Percentiles rank a stretch among this genome's conserved stretches.
phyloP scores from a whole-genome alignment of 2,329 filamentous ascomycete species.

The Hypoxylon sp. region DNA sequence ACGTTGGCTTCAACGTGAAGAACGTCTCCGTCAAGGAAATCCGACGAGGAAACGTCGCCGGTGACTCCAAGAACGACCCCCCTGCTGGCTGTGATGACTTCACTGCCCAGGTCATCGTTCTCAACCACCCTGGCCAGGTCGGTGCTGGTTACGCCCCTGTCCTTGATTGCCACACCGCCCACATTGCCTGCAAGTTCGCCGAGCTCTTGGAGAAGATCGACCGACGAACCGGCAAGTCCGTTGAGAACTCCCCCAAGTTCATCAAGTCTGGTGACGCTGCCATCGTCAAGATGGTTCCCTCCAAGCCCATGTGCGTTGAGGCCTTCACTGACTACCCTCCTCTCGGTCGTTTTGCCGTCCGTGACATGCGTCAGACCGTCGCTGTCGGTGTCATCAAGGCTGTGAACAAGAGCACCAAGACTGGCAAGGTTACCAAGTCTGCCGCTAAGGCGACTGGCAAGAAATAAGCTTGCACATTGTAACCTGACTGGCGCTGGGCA shows the following conservation, averaged over 20 bases:
- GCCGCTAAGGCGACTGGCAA: slow-evolving; percentile 81
- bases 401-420: slow-evolving; percentile 75
- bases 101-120: slow-evolving; percentile 99
- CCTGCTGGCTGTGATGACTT: slow-evolving; percentile 90
- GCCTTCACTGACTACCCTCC: slow-evolving; percentile 99
- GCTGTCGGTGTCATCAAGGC: slow-evolving; percentile 96
- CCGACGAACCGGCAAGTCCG: slow-evolving; percentile 98
- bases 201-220: slow-evolving; percentile 99
- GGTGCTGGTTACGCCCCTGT: slow-evolving; percentile 99
- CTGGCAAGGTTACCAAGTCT: slow-evolving; percentile 79
- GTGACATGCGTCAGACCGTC: slow-evolving; percentile 95
- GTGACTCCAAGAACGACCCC: slow-evolving; percentile 99
- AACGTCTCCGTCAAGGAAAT: slow-evolving; percentile 99
- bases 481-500: slow-evolving; percentile 24
- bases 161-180: slow-evolving; percentile 99
- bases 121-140: slow-evolving; percentile 99
- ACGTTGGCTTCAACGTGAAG: slow-evolving; percentile 99
- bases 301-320: slow-evolving; percentile 99
- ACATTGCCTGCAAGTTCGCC: slow-evolving; percentile 99
- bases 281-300: slow-evolving; percentile 99
- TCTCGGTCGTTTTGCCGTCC: slow-evolving; percentile 99
- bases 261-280: slow-evolving; percentile 99
- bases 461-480: slow-evolving; percentile 71
- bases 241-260: slow-evolving; percentile 95
- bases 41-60: slow-evolving; percentile 99